Base-by-base conservation (phyloP, 768 basidiomycete genomes). In the Cubamyces sp. region DNA sequence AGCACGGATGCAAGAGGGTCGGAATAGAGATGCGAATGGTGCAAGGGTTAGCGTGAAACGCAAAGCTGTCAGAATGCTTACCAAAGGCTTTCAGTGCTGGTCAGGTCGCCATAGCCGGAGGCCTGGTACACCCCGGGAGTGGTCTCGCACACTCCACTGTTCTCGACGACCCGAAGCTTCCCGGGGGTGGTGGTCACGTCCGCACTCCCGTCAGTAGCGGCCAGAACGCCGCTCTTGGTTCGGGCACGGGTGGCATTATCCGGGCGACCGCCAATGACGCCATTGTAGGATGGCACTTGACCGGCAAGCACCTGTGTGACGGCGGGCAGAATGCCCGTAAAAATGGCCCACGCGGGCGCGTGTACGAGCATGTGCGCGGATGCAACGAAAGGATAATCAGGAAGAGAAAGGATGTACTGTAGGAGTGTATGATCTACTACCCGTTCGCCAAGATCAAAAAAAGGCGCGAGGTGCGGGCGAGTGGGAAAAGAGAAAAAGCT, bases 101-200 rank as follows among this genome's bases (percentile, higher is more conserved):
- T 78, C 12, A 88, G 67, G 69, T 89, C 86, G 1, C 80, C 87
- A 70, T 88, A 89, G 0, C 87, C 86, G 8, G 86, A 84, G 0
- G 83, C 86, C 68, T 85, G 83, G 63, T 77, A 83, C 0, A 87
- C 85, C 9, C 81, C 82, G n/a, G 80, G 78, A 0, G 85, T 86
- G 1, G 84, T 87, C 73, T 87, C 87, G 71, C 87, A 88, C 39
- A 87, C 70, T 6, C 85, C 84, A 11, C 85, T 85, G 65, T 87
- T 87, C 66, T 87, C 83, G 2, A 79, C 77, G 18, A 84, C 76
- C 5, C 86, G 81, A 26, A 87, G 77, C 64, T 79, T 76, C 23
- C 84, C 84, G 5, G 83, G 81, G 1, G 68, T 71, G 64, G 71
- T 41, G 54, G 59, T 1, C 61, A 52, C 15, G 64, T 47, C 18